Evolutionary conservation across 768 basidiomycete species (phyloP), one percentile per base, ranked within the genome.

Genomic region (Wakefieldia striispora): DNA sequence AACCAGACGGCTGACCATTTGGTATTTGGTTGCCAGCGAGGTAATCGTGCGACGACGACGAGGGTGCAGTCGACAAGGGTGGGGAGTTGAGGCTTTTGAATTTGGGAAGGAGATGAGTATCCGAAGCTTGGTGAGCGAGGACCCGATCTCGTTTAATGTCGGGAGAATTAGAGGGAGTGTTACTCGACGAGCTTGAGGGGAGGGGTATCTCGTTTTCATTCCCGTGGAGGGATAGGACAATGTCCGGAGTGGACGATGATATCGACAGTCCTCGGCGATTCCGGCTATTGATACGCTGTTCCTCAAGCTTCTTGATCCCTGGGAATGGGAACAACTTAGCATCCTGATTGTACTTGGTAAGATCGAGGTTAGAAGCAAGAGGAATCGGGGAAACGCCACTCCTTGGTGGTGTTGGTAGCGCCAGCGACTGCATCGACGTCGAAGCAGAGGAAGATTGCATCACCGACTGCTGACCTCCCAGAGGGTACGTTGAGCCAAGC

Each of bases 271-370:
- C 79, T 45, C 77, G 78, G 40, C 77, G 78, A 46, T 76, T 75
- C 29, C 82, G 79, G 57, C 75, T 82, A 27, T 67, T 69, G 45
- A 64, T 66, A 44, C 83, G 77, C 59, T 88, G 81, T 62, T 88
- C 84, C 64, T 88, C 88, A 33, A 93, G 73, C 58, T 81, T 79
- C 60, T 84, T 79, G 67, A 93, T 85, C 33, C 91, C 91, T 21
- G 91, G 91, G 77, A 95, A 94, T 1, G 94, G 91, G 68, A 87
- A 88, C 31, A 97, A 74, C 65, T 97, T 97, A 27, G 79, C 66
- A 49, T 80, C 76, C 45, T 58, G 59, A 54, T 82, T 82, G 68
- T 88, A 95, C 69, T 78, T 89, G 24, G 76, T 74, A 64, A 84
- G 68, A 68, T 91, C 90, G 26, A 79, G 79, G 13, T 81, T 76